A percentile compares a stretch with the other conserved stretches of the same genome.
Conservation (phyloP, 2,329 filamentous ascomycete genomes). For the Colletotrichum paranaense region DNA sequence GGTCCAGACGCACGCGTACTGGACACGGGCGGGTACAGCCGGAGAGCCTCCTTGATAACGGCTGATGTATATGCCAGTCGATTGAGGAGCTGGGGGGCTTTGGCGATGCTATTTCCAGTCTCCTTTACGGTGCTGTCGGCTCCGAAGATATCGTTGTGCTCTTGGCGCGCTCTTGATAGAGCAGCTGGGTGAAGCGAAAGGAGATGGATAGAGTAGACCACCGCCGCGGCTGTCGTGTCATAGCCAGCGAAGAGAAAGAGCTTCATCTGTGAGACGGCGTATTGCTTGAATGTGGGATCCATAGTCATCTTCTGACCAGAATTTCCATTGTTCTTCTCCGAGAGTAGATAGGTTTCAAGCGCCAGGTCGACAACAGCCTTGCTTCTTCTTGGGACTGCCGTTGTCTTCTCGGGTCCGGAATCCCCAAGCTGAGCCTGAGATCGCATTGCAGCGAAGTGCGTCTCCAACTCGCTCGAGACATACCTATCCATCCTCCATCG, state of each 20-base stretch:
- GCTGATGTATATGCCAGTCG: conserved; percentile 62
- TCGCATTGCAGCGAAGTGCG: background rate
- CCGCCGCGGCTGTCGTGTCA: conserved; percentile 44
- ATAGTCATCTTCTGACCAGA: conserved; percentile 34
- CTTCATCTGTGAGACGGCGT: conserved; percentile 43
- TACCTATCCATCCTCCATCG: conserved; percentile 4
- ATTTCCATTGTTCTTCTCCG: background rate
- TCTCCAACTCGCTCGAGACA: background rate
- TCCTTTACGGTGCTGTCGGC: conserved; percentile 50
- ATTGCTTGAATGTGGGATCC: conserved; percentile 42
- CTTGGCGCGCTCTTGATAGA: conserved; percentile 40
- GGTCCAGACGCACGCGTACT: conserved; percentile 50
- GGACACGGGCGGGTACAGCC: conserved; percentile 60
- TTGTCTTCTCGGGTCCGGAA: background rate
- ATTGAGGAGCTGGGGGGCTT: conserved; percentile 58
- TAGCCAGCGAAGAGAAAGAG: conserved; percentile 47
- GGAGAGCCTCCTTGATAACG: conserved; percentile 64
- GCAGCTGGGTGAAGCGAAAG: conserved; percentile 39
- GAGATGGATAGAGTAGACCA: conserved; percentile 40
- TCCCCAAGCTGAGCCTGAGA: background rate
- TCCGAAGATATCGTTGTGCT: conserved; percentile 56
- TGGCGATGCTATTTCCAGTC: conserved; percentile 50
- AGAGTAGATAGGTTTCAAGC: conserved; percentile 40
- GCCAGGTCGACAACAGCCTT: conserved; percentile 39
- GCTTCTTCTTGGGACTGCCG: background rate